Conservation (phyloP, 768 basidiomycete species). For the Glaciozyma martinii region DNA sequence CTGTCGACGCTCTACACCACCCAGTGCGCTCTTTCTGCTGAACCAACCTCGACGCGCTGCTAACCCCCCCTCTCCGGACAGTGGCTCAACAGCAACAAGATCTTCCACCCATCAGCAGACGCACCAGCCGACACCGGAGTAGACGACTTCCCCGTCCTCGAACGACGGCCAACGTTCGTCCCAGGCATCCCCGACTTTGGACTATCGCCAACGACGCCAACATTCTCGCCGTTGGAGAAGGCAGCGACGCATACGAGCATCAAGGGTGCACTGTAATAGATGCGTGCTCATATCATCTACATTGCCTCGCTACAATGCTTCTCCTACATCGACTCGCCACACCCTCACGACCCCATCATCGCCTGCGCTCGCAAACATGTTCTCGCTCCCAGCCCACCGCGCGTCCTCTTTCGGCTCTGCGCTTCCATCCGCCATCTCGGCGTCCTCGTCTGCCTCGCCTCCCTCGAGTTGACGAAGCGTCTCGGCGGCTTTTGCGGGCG, state of each 20-base stretch:
- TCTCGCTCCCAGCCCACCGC: constrained; percentile 49
- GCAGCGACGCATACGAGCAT: not conserved
- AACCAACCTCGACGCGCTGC: too few relatives aligned
- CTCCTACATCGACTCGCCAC: constrained; percentile 48
- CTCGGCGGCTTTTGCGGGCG: constrained; percentile 7
- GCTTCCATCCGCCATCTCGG: constrained; percentile 4
- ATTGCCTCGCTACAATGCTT: not conserved
- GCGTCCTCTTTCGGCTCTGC: constrained; percentile 1
- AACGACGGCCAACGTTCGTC: too few relatives aligned
- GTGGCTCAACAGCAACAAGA: too few relatives aligned
- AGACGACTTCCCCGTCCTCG: too few relatives aligned
- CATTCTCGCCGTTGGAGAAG: not conserved
- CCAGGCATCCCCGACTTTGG: too few relatives aligned
- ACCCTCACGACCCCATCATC: constrained; percentile 75
- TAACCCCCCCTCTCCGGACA: too few relatives aligned
- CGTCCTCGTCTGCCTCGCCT: constrained; percentile 14
- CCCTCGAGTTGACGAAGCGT: constrained; percentile 20
- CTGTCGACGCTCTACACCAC: constrained; percentile 19
- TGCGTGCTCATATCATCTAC: not conserved
- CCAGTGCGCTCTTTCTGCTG: not conserved
- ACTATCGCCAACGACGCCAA: not conserved
- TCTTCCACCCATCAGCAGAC: too few relatives aligned
- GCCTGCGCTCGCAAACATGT: constrained; percentile 68
- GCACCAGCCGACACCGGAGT: too few relatives aligned
- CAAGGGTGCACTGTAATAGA: not conserved